These are phyloP conservation scores for Kregervanrija delftensis DNA, from an alignment of 805 yeast species.

Conservation along the genomic window DNA sequence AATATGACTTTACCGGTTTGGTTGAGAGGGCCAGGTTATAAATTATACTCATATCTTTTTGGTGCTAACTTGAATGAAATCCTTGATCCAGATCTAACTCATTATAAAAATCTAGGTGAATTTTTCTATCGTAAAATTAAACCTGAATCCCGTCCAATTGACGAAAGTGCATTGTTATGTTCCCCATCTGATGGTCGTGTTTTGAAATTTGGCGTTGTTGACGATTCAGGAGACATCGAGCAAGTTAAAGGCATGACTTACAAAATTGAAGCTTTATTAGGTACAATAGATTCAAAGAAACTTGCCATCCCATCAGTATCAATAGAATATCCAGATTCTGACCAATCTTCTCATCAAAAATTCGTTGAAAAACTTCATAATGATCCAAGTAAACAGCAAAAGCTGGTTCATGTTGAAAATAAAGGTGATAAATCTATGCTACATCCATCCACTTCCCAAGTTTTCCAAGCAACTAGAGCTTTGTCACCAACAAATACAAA, in stretches of 20 bases:
- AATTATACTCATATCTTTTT: conserved; percentile 68
- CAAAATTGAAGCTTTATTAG: conserved; percentile 80
- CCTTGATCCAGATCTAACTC: conserved; percentile 68
- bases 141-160: conserved; percentile 75
- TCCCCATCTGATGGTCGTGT: conserved; percentile 94
- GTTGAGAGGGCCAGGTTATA: conserved; percentile 78
- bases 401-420: conserved; percentile 11
- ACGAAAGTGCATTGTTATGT: conserved; percentile 55
- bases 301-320: conserved; percentile 47
- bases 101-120: conserved; percentile 78
- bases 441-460: conserved; percentile 23
- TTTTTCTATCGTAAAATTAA: conserved; percentile 80
- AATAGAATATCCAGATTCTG: conserved; percentile 3
- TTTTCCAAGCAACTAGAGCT: conserved; percentile 17
- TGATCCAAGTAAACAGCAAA: conserved; percentile 26
- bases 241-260: conserved; percentile 97
- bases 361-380: conserved; percentile 31
- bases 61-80: conserved; percentile 89
- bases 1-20: conserved; percentile 78
- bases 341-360: neutral
- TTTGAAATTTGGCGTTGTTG: conserved; percentile 70
- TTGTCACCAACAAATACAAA: conserved; percentile 28
- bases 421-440: conserved; percentile 61
- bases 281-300: conserved; percentile 38
- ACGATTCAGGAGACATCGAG: conserved; percentile 77